Percentiles rank a stretch among this genome's conserved stretches.
phyloP scores from a whole-genome alignment of 2,329 filamentous ascomycete species.

The Fusarium haematococcum region DNA sequence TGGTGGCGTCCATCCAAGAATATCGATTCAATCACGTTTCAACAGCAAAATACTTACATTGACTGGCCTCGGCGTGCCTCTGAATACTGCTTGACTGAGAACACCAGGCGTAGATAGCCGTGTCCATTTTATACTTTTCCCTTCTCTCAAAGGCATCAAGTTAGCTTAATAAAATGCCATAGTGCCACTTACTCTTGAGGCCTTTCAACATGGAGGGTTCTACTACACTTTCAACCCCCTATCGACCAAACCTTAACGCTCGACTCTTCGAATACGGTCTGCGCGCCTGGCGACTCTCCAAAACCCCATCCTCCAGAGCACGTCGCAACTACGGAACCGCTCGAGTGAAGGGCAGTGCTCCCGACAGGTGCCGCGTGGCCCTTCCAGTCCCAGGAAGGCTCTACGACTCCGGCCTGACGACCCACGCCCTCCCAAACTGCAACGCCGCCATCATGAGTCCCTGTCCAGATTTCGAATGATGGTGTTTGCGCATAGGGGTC shows the following conservation, averaged over 20 bases:
- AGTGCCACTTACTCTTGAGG: neutral
- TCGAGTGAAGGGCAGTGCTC: slow-evolving; percentile 62
- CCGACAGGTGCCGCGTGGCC: slow-evolving; percentile 62
- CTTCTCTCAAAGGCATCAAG: neutral
- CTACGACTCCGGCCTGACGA: slow-evolving; percentile 55
- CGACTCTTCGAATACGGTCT: slow-evolving; percentile 41
- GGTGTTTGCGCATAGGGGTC: slow-evolving; percentile 43
- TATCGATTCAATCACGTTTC: neutral
- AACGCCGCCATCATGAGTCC: slow-evolving; percentile 65
- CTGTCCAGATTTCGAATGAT: slow-evolving; percentile 73
- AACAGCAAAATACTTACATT: neutral
- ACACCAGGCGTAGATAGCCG: neutral
- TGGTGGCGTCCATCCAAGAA: no score
- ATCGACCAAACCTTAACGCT: slow-evolving; percentile 43
- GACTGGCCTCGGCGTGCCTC: neutral
- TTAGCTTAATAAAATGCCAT: neutral
- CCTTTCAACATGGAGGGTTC: neutral
- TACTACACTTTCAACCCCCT: slow-evolving; percentile 15
- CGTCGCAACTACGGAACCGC: slow-evolving; percentile 67
- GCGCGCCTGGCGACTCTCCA: neutral
- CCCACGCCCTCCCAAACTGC: slow-evolving; percentile 70
- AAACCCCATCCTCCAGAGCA: slow-evolving; percentile 66
- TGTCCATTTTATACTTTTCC: neutral
- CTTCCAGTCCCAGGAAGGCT: slow-evolving; percentile 63
- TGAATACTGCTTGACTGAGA: neutral